Conservation (phyloP, 1,284 basidiomycete genomes). For the Irpex sp. region DNA sequence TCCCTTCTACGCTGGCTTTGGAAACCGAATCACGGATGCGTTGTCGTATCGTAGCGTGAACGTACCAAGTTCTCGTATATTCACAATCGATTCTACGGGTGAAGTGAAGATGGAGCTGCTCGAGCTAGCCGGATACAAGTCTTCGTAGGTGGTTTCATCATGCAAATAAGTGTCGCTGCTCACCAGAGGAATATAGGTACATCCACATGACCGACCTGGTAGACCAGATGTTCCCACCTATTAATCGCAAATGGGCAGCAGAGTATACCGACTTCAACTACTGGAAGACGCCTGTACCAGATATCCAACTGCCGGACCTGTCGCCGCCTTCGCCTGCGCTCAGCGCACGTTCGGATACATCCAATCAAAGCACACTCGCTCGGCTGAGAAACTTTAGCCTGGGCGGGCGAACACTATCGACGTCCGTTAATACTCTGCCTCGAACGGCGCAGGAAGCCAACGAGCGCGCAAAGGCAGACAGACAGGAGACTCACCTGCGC, state of each 20-base stretch:
- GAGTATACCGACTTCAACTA: constrained; percentile 98
- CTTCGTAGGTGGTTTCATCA: constrained; percentile 59
- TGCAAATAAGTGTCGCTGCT: background rate
- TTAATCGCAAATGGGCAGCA: constrained; percentile 81
- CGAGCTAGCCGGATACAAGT: constrained; percentile 95
- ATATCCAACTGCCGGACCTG: constrained; percentile 86
- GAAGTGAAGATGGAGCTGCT: constrained; percentile 98
- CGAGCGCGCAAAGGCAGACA: constrained; percentile 12
- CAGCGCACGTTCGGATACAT: constrained; percentile 86
- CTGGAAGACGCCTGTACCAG: constrained; percentile 83
- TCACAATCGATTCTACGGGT: constrained; percentile 94
- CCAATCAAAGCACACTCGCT: constrained; percentile 68
- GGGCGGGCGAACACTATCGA: constrained; percentile 38
- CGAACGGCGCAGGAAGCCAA: constrained; percentile 10
- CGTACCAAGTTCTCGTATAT: constrained; percentile 92
- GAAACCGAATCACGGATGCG: constrained; percentile 98
- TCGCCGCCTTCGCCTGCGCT: constrained; percentile 89
- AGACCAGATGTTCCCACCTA: constrained; percentile 98
- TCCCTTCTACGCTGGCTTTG: constrained; percentile 97
- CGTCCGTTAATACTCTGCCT: background rate
- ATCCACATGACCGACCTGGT: constrained; percentile 98
- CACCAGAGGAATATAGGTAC: constrained; percentile 47
- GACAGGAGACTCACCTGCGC: constrained; percentile 38
- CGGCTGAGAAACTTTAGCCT: constrained; percentile 82
- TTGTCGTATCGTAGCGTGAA: constrained; percentile 96